Base-by-base conservation (phyloP, 2,329 filamentous ascomycete species). In the Catunica adiposa region DNA sequence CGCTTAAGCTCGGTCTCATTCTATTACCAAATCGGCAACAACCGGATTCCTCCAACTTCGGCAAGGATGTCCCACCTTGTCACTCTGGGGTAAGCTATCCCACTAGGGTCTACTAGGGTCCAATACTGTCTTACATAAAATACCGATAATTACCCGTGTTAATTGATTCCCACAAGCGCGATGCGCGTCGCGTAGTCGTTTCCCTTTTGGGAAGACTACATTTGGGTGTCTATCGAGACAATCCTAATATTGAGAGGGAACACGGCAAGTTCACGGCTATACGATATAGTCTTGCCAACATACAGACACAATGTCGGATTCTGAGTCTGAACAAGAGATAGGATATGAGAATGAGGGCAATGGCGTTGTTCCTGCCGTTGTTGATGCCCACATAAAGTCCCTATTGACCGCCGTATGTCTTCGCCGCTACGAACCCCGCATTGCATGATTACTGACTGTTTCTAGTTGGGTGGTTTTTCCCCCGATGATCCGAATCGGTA, bases 321-420 rank as follows among this genome's bases (percentile, higher is more conserved):
- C 50, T 11, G 50, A 52, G 20, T 22, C n/a, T 63, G 64, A 64
- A 61, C 62, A 64, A 46, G 56, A 54, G 25, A 34, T 54, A 17
- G 53, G 47, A 15, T 31, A 57, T 17, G 55, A 57, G 22, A 38
- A 47, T 8, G 56, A 67, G 56, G 17, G 14, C 23, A 51, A 7
- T 20, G 79, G 82, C 65, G 74, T 84, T 58, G 85, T 97, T 56
- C 89, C 97, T 66, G 87, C 89, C 44, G 87, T 95, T 72, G 88
- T 96, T 64, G 84, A 89, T 65, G 89, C 89, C 26, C 87, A 96
- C 70, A 83, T 98, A 65, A 90, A 86, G 71, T 94, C 87, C 71
- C 81, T 98, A 31, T 86, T 95, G 61, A 90, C 89, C 65, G 92
- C 92, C 59, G 89, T 94, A 75, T 66, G 84, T 48, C 44, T 40